Conservation (phyloP, 1,284 basidiomycete species). For the Malassezia obtusa region DNA sequence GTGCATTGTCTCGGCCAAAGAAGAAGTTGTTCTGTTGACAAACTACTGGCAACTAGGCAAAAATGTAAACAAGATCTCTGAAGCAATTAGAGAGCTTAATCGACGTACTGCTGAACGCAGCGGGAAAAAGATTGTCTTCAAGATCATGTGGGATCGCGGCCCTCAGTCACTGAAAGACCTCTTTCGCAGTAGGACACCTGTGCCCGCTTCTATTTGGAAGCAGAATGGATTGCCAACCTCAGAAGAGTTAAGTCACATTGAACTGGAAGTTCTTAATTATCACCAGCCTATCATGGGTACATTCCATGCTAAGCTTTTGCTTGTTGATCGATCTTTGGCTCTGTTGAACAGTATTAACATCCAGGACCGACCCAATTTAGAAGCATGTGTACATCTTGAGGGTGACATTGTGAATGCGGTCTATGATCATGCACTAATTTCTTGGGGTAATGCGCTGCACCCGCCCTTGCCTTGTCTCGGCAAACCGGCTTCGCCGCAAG, state of each 20-base stretch:
- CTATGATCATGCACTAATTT: slow-evolving; percentile 64
- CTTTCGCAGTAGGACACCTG: slow-evolving; percentile 39
- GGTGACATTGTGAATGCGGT: slow-evolving; percentile 63
- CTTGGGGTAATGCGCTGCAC: slow-evolving; percentile 57
- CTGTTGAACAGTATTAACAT: slow-evolving; percentile 68
- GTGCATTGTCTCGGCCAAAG: slow-evolving; percentile 41
- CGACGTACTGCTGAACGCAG: slow-evolving; percentile 13
- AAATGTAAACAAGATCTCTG: slow-evolving; percentile 41
- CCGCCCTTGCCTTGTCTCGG: slow-evolving; percentile 57
- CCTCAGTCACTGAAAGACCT: slow-evolving; percentile 41
- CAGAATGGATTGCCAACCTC: slow-evolving; percentile 37
- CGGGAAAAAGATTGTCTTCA: slow-evolving; percentile 29
- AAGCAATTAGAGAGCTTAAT: slow-evolving; percentile 39
- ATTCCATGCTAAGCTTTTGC: slow-evolving; percentile 68
- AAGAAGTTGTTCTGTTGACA: slow-evolving; percentile 44
- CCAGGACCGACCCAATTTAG: slow-evolving; percentile 53
- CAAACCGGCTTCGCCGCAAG: slow-evolving; percentile 40
- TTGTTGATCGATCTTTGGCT: slow-evolving; percentile 64
- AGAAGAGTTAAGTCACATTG: slow-evolving; percentile 34
- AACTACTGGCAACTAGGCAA: slow-evolving; percentile 47
- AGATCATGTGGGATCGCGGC: slow-evolving; percentile 47
- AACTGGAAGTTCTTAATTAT: slow-evolving; percentile 45
- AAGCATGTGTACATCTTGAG: slow-evolving; percentile 51
- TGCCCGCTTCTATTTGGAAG: slow-evolving; percentile 36
- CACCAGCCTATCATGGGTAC: slow-evolving; percentile 54